Evolutionary conservation across 805 yeast species (phyloP).

Genomic region (Lipomyces starkeyi): DNA sequence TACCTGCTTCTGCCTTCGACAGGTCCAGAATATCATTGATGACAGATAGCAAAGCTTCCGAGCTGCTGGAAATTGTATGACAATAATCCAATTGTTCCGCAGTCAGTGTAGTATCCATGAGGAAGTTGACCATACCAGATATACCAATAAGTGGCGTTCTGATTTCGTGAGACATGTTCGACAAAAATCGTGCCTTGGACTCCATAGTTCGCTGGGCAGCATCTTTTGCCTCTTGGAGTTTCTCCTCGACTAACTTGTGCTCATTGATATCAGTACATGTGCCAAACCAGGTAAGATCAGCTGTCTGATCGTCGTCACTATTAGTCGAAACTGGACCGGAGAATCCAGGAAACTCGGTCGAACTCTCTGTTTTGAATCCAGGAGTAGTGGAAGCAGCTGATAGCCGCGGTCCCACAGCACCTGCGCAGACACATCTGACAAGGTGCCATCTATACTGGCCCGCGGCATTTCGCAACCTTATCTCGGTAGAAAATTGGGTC

Average conservation of each 20-base stretch:
- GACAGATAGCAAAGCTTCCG: constrained; percentile 46
- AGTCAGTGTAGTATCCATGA: constrained; percentile 45
- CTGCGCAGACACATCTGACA: constrained; percentile 42
- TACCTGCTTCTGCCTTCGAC: constrained; percentile 48
- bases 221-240: constrained; percentile 46
- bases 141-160: constrained; percentile 48
- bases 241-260: constrained; percentile 46
- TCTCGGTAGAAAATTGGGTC: constrained; percentile 38
- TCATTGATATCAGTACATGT: constrained; percentile 47
- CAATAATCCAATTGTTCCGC: constrained; percentile 48
- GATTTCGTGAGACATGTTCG: constrained; percentile 49
- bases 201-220: constrained; percentile 47
- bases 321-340: neutral
- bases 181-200: constrained; percentile 48
- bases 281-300: constrained; percentile 44
- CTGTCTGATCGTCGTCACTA: constrained; percentile 5
- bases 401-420: constrained; percentile 8
- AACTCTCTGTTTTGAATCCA: neutral
- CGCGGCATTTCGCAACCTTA: constrained; percentile 40
- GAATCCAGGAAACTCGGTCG: neutral
- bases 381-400: neutral
- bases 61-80: constrained; percentile 46
- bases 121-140: constrained; percentile 47
- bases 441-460: constrained; percentile 46
- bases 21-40: constrained; percentile 48